A percentile compares a stretch with the other conserved stretches of the same genome.
These are phyloP conservation scores for Hypoxylon sp. DNA, from an alignment of 2,329 filamentous ascomycete genomes.

Conservation along the genomic window DNA sequence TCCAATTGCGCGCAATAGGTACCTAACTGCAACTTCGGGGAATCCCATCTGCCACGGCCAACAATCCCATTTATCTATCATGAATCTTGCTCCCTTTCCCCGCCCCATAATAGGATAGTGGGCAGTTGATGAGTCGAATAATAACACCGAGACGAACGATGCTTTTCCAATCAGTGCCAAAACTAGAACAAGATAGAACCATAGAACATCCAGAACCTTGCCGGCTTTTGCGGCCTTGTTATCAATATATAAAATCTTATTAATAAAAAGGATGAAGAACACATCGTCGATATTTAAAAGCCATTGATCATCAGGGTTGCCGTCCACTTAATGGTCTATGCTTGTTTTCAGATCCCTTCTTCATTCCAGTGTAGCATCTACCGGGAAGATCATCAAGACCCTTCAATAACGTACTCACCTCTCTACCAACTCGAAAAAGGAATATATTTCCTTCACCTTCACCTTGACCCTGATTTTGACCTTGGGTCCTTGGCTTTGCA, in stretches of 20 bases:
- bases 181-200: conserved; percentile 43
- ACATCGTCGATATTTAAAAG: conserved; percentile 17
- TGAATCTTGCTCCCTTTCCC: conserved; percentile 22
- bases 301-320: conserved; percentile 15
- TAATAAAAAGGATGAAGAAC: conserved; percentile 26
- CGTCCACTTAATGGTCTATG: conserved; percentile 2
- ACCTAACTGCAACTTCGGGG: conserved; percentile 35
- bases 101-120: conserved; percentile 32
- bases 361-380: conserved; percentile 22
- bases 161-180: conserved; percentile 31
- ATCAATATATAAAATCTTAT: conserved; percentile 11
- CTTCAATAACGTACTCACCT: conserved; percentile 17
- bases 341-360: conserved; percentile 30
- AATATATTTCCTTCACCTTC: conserved; percentile 13
- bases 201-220: conserved; percentile 33
- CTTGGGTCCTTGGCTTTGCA: conserved; percentile 29
- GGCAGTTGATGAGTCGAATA: conserved; percentile 36
- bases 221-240: conserved; percentile 1
- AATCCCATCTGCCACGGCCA: conserved; percentile 40
- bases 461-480: conserved; percentile 19
- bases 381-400: conserved; percentile 17
- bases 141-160: conserved; percentile 43
- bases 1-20: conserved; percentile 5
- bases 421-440: conserved; percentile 9
- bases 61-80: conserved; percentile 43